Evolutionary conservation across 352 stramenopile species (phyloP).

Genomic region (Poterioochromonas sp.): DNA sequence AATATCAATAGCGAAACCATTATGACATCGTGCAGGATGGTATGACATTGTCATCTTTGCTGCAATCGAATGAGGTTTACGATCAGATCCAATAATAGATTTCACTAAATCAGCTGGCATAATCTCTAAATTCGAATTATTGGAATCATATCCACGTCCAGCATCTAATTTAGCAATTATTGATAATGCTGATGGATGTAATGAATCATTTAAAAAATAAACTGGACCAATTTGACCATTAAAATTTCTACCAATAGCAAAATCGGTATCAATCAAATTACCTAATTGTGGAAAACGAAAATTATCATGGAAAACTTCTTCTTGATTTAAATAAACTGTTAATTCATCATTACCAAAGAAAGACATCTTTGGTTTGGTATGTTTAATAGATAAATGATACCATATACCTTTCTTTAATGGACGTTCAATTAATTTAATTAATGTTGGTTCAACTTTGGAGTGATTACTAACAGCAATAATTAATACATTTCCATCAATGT

Average conservation of each 20-base stretch:
- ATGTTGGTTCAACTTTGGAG: slow-evolving; percentile 18
- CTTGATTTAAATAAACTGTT: not conserved
- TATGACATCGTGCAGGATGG: slow-evolving; percentile 11
- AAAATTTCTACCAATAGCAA: slow-evolving; percentile 27
- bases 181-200: not conserved
- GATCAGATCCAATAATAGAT: not conserved
- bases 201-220: slow-evolving; percentile 28
- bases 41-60: not conserved
- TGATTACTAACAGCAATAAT: slow-evolving; percentile 12
- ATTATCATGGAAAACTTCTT: slow-evolving; percentile 17
- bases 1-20: slow-evolving; percentile 15
- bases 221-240: slow-evolving; percentile 36
- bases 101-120: not conserved
- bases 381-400: slow-evolving; percentile 31
- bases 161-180: not conserved
- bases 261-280: slow-evolving; percentile 8
- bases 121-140: not conserved
- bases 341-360: slow-evolving; percentile 30
- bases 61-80: not conserved
- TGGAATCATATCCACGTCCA: not conserved
- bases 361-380: slow-evolving; percentile 26
- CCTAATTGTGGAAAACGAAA: slow-evolving; percentile 24
- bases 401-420: slow-evolving; percentile 19
- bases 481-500: slow-evolving; percentile 23
- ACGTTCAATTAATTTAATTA: not conserved